Evolutionary conservation across 2,329 filamentous ascomycete genomes (phyloP).

Genomic region (Coleophoma eucalyptorum): DNA sequence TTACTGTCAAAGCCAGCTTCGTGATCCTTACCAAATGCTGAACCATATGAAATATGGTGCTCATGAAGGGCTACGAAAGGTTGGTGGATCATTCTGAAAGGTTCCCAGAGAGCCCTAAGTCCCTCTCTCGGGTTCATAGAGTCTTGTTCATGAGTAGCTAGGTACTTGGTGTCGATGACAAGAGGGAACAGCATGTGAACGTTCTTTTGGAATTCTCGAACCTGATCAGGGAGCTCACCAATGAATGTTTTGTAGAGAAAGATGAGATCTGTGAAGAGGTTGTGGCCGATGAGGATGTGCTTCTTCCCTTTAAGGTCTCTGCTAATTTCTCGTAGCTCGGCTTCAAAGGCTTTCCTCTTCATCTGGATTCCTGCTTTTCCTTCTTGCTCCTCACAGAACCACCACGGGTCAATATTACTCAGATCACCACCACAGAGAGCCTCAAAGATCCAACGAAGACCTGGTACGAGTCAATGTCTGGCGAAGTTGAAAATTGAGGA

Average conservation of each 20-base stretch:
- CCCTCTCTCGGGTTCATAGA: constrained; percentile 38
- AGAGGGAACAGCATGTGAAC: constrained; percentile 43
- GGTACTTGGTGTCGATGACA: constrained; percentile 58
- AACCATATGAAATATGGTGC: constrained; percentile 25
- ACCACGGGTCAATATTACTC: constrained; percentile 24
- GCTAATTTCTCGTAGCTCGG: constrained; percentile 15
- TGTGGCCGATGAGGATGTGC: constrained; percentile 56
- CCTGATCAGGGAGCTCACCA: constrained; percentile 46
- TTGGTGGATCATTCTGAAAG: constrained; percentile 32
- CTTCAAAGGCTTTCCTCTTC: constrained; percentile 30
- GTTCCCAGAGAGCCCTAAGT: constrained; percentile 42
- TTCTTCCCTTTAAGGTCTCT: constrained; percentile 20
- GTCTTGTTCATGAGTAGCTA: constrained; percentile 34
- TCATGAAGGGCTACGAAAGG: constrained; percentile 37
- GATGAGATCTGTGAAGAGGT: constrained; percentile 59
- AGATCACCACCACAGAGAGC: constrained; percentile 25
- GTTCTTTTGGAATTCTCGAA: constrained; percentile 46
- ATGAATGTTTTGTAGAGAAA: constrained; percentile 63
- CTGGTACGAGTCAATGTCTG: constrained; percentile 28
- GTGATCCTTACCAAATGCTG: constrained; percentile 32
- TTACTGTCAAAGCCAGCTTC: constrained; percentile 59
- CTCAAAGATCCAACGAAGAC: constrained; percentile 27
- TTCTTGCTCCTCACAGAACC: constrained; percentile 36
- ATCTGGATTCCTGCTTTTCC: constrained; percentile 23
- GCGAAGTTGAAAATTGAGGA: constrained; percentile 14